Conservation (phyloP, 208 protist species). For the Trypanosoma grayi region DNA sequence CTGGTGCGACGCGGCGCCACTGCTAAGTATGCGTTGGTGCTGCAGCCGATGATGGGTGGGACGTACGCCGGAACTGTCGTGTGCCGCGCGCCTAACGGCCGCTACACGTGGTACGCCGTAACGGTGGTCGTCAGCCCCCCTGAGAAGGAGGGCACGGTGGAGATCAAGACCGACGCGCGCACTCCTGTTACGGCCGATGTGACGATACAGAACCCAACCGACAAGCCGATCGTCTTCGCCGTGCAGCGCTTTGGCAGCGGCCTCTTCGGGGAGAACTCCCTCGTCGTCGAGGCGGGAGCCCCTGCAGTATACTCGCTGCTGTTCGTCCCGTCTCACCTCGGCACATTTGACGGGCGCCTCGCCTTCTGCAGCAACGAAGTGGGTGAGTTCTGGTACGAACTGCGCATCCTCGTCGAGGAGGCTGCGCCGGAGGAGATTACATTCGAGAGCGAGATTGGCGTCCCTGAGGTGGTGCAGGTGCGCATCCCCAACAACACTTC, state of each 20-base stretch:
- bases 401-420: constrained; percentile 75
- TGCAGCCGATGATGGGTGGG: constrained; percentile 80
- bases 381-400: constrained; percentile 95
- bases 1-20: constrained; percentile 48
- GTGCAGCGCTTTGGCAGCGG: constrained; percentile 75
- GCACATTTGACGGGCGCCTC: constrained; percentile 64
- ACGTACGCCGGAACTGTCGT: constrained; percentile 80
- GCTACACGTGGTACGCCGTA: constrained; percentile 91
- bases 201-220: constrained; percentile 77
- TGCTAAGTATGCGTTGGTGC: constrained; percentile 71
- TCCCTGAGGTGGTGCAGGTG: constrained; percentile 43
- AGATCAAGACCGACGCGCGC: constrained; percentile 77
- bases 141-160: constrained; percentile 82
- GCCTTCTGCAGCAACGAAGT: constrained; percentile 85
- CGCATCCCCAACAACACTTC: constrained; percentile 76
- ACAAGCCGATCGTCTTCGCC: constrained; percentile 66
- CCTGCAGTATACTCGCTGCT: constrained; percentile 68
- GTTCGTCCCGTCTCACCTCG: constrained; percentile 83
- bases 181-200: constrained; percentile 86
- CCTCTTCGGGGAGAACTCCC: constrained; percentile 70
- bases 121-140: constrained; percentile 79
- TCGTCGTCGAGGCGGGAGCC: constrained; percentile 51
- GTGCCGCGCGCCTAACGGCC: constrained; percentile 70
- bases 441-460: constrained; percentile 76
- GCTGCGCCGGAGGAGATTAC: constrained; percentile 65